A percentile compares a stretch with the other conserved stretches of the same genome.
phyloP scores from a whole-genome alignment of 306 rosid species.

The Fagus sylvatica region DNA sequence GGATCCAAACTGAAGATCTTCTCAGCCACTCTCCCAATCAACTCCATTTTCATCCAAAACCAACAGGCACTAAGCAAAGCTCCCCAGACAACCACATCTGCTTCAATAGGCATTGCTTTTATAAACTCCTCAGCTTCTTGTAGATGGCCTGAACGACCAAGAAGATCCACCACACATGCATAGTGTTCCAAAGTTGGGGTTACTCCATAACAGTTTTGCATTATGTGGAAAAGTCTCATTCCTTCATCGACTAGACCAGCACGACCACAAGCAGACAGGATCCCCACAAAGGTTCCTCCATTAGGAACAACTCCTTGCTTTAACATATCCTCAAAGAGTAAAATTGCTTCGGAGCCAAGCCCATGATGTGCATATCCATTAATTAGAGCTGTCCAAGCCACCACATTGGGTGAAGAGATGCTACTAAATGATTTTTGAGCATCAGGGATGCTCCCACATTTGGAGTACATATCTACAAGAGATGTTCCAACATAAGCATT shows the following conservation, averaged over 20 bases:
- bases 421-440: constrained; percentile 57
- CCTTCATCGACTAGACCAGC: constrained; percentile 66
- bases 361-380: constrained; percentile 68
- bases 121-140: constrained; percentile 72
- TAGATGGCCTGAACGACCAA: too few relatives aligned
- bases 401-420: too few relatives aligned
- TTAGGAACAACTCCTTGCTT: constrained; percentile 52
- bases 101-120: constrained; percentile 54
- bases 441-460: constrained; percentile 64
- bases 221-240: constrained; percentile 48
- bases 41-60: constrained; percentile 72
- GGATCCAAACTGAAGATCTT: constrained; percentile 56
- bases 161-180: too few relatives aligned
- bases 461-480: constrained; percentile 73
- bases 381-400: too few relatives aligned
- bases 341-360: constrained; percentile 57
- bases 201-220: constrained; percentile 47
- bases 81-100: too few relatives aligned
- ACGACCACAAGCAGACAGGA: constrained; percentile 72
- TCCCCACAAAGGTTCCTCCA: constrained; percentile 61
- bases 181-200: too few relatives aligned
- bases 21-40: constrained; percentile 64
- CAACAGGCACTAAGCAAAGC: constrained; percentile 73
- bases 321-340: constrained; percentile 53
- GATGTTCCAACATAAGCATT: constrained; percentile 82